Evolutionary conservation across 129 eudicot genomes (phyloP).

Genomic region (Kitagawia praeruptora): DNA sequence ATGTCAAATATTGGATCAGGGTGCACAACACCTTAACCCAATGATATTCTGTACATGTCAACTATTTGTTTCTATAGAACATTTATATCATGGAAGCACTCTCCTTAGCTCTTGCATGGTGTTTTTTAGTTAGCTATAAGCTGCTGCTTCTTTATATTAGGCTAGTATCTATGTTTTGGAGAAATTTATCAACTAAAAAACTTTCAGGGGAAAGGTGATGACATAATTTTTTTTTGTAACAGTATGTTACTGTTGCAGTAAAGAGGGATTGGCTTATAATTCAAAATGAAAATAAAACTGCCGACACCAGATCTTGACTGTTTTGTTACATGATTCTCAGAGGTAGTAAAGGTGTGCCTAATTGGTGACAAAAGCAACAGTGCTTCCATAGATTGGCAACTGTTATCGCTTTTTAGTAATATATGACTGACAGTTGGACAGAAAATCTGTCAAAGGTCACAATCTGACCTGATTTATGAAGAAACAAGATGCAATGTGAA

Average conservation of each 20-base stretch:
- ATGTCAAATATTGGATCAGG: neutral
- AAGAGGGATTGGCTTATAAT: neutral
- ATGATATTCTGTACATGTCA: neutral
- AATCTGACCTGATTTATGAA: neutral
- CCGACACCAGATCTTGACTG: neutral
- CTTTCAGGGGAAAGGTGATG: too few relatives aligned
- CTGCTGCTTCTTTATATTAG: neutral
- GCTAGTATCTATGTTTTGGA: neutral
- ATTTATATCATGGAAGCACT: neutral
- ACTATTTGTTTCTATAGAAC: neutral
- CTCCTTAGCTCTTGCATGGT: neutral
- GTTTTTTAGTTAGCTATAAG: neutral
- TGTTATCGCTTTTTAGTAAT: neutral
- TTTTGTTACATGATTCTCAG: neutral
- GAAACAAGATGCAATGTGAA: neutral
- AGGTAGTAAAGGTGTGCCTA: neutral
- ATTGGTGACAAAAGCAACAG: neutral
- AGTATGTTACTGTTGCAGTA: neutral
- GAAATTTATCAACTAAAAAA: neutral
- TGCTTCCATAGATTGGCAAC: neutral
- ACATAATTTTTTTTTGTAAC: neutral
- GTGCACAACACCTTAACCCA: neutral
- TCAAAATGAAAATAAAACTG: neutral
- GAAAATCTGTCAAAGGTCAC: neutral
- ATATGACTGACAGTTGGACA: neutral